phyloP scores from a whole-genome alignment of 805 yeast genomes.

The Cyberlindnera samutprakarnensis region DNA sequence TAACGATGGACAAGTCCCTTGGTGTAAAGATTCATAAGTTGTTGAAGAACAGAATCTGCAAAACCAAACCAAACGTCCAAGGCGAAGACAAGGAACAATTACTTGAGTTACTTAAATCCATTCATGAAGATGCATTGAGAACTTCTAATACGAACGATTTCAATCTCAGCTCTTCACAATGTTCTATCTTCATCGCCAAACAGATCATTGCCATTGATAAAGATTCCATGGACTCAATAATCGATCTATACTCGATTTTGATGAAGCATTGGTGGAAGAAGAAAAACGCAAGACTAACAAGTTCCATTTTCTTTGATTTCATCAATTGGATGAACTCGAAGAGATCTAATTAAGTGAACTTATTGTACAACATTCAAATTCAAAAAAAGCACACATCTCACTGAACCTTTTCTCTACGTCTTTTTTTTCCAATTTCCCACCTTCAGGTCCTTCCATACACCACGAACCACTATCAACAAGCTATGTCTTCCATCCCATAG shows the following conservation, averaged over 20 bases:
- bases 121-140: constrained; percentile 35
- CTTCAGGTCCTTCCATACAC: no score
- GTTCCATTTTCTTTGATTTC: constrained; percentile 64
- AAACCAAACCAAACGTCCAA: constrained; percentile 28
- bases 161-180: constrained; percentile 44
- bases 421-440: no score
- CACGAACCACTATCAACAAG: no score
- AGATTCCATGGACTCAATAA: constrained; percentile 32
- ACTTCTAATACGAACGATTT: constrained; percentile 30
- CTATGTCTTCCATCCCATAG: no score
- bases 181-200: constrained; percentile 60
- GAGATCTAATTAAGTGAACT: constrained; percentile 7
- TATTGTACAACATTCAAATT: no score
- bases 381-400: no score
- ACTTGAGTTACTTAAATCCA: constrained; percentile 25
- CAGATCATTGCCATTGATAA: constrained; percentile 33
- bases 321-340: constrained; percentile 71
- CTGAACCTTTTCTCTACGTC: no score
- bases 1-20: constrained; percentile 61
- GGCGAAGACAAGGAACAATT: constrained; percentile 17
- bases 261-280: constrained; percentile 55
- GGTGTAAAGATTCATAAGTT: constrained; percentile 74
- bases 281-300: constrained; percentile 38
- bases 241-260: constrained; percentile 48
- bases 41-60: constrained; percentile 52